These are phyloP conservation scores for Penstemon newberryi DNA, from an alignment of 257 asterid genomes.

Conservation along the genomic window DNA sequence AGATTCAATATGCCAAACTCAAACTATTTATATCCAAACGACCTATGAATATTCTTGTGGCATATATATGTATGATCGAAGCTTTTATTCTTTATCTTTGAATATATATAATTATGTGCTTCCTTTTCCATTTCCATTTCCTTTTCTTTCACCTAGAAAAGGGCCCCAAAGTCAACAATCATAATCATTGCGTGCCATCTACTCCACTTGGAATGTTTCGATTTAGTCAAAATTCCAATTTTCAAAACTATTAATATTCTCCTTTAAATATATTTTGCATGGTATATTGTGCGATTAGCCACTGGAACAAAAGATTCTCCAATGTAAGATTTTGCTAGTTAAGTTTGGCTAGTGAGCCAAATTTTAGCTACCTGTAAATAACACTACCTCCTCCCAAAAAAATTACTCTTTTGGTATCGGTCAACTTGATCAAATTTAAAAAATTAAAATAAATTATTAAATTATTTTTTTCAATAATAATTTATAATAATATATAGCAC, in stretches of 20 bases:
- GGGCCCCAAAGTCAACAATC: constrained; percentile 48
- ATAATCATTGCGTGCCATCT: constrained; percentile 54
- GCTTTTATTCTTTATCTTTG: background rate
- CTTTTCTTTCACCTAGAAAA: constrained; percentile 23
- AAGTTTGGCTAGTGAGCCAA: constrained; percentile 8
- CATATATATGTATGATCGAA: too few species aligned
- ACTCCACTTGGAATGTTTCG: constrained; percentile 67
- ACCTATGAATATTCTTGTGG: background rate
- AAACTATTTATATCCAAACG: background rate
- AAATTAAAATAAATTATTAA: too few species aligned
- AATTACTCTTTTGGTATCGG: too few species aligned
- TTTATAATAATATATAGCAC: too few species aligned
- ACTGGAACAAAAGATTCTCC: background rate
- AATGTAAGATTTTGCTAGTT: constrained; percentile 38
- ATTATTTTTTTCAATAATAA: too few species aligned
- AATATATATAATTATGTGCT: background rate
- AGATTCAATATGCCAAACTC: background rate
- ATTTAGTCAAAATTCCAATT: constrained; percentile 39
- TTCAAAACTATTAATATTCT: constrained; percentile 29
- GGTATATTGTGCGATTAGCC: background rate
- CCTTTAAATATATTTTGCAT: background rate
- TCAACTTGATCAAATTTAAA: too few species aligned
- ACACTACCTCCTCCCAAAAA: constrained; percentile 7
- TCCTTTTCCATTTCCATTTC: background rate
- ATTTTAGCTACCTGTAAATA: too few species aligned